Base-by-base conservation (phyloP, 2,329 filamentous ascomycete genomes). In the Magnaporthiopsis rhizophila region DNA sequence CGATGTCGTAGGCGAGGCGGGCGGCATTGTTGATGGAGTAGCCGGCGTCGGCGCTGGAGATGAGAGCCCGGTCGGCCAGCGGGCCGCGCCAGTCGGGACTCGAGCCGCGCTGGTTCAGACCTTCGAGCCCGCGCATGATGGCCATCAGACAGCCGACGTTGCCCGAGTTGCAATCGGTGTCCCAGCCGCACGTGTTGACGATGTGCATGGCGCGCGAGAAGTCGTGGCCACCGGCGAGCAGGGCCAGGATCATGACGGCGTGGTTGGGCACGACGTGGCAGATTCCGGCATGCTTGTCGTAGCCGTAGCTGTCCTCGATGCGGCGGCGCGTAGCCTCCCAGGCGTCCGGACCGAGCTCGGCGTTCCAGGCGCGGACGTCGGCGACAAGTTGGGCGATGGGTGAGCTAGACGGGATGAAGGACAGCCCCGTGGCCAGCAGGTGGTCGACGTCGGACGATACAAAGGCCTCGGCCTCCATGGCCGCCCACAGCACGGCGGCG, bases 401-500 rank as follows among this genome's bases (percentile, higher is more conserved):
- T 2, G 72, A 74, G n/a, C 73, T 68, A 0, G n/a, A 6, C 0
- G 73, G 72, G 2, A 77, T 68, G 34, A 65, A 69, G 6, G 45
- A 8, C 2, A 77, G 68, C 0, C 74, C 74, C 1, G 67, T 69
- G 4, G 75, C 72, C 1, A 77, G 65, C 5, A 77, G 66, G 38
- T 72, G 72, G 24, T 74, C 66, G 6, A 74, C 68, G 45, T 77
- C 72, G 8, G 66, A 69, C 0, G 71, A 72, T 3, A 70, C 53
- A 53, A 77, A 77, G 0, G 75, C 75, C 59, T 75, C 73, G 2
- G 75, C 72, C 64, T 77, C 75, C 74, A 76, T 76, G 9, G 73
- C 75, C 3, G 75, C 75, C 75, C 75, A 78, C 7, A 77, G 65
- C 67, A 69, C 69, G 1, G 76, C 76, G 1, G 76, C 76, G 62